Base-by-base conservation (phyloP, 805 yeast genomes). In the Yarrowia divulgata region DNA sequence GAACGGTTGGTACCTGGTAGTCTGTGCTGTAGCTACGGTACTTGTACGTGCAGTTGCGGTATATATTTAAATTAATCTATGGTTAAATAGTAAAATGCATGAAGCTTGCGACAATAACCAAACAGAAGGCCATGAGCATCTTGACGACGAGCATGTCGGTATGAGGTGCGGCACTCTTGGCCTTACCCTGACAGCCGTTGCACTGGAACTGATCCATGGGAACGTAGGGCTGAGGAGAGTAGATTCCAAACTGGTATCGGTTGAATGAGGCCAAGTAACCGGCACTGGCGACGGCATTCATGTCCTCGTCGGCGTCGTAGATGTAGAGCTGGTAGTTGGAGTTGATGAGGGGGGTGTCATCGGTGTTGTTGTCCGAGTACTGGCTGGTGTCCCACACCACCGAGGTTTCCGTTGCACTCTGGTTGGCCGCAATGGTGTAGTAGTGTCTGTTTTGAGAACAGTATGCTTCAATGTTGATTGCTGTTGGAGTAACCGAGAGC, bases 361-460 rank as follows among this genome's bases (percentile, higher is more conserved):
- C 69, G 12, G 55, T 49, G 45, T 49, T 49, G 57, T 63, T 63
- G 32, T 77, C 76, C 55, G 78, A 70, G 67, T 70, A 73, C 43
- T 70, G 75, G 42, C 73, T 71, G 5, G 83, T 79, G 69, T 80
- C 78, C 83, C 83, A 80, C 9, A 77, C 76, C 18, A 74, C 71
- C 46, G 71, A 60, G 14, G 78, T 75, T 12, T 76, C 71, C 45
- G 74, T 69, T 45, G 77, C 70, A 1, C 78, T 69, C 45, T 76
- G 74, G 70, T 78, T 77, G 3, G 69, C 71, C 1, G 82, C 80
- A 37, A 80, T 68, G 6, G 82, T 80, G 69, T 78, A 79, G 8
- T 79, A 76, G 69, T 79, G 76, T 37, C 71, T 63, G 73, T 80
- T 81, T 58, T 70, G 64, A 1, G 80, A 73, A 74, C 83, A 81